Conservation (phyloP, 2,329 filamentous ascomycete species). For the Chaetomium olivaceum region DNA sequence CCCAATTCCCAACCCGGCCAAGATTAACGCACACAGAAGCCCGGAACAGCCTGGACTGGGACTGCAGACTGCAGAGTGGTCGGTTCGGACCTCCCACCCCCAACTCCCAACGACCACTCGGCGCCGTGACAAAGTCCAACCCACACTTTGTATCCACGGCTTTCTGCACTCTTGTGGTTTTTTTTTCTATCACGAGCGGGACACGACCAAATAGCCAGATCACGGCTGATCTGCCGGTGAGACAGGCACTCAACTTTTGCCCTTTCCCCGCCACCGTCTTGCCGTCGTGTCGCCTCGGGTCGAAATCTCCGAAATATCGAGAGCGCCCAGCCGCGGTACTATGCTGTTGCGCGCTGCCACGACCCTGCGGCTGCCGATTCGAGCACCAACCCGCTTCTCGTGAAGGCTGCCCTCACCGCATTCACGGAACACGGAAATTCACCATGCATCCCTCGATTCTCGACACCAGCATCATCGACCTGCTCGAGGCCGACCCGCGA, state of each 20-base stretch:
- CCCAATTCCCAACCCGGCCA: constrained; percentile 3
- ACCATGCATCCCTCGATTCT: constrained; percentile 32
- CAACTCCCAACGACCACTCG: background rate
- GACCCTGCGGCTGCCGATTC: constrained; percentile 7
- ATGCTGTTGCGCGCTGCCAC: constrained; percentile 9
- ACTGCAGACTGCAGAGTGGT: background rate
- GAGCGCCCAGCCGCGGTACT: background rate
- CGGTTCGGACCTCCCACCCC: background rate
- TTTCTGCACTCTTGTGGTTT: background rate
- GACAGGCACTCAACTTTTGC: background rate
- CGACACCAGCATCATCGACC: constrained; percentile 40
- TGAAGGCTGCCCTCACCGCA: constrained; percentile 7
- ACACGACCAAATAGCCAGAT: background rate
- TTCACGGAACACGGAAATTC: no score
- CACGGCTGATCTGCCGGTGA: background rate
- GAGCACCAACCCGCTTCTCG: constrained; percentile 8
- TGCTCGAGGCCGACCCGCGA: constrained; percentile 43
- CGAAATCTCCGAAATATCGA: background rate
- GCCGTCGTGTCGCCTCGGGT: background rate
- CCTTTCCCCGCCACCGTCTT: background rate
- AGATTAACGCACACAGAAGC: background rate
- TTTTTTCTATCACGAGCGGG: background rate
- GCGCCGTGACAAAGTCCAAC: background rate
- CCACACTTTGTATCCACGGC: background rate
- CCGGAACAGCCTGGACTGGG: background rate